Evolutionary conservation across 306 rosid genomes (phyloP), one percentile per base, ranked within the genome.

Genomic region (Glycine soja): DNA sequence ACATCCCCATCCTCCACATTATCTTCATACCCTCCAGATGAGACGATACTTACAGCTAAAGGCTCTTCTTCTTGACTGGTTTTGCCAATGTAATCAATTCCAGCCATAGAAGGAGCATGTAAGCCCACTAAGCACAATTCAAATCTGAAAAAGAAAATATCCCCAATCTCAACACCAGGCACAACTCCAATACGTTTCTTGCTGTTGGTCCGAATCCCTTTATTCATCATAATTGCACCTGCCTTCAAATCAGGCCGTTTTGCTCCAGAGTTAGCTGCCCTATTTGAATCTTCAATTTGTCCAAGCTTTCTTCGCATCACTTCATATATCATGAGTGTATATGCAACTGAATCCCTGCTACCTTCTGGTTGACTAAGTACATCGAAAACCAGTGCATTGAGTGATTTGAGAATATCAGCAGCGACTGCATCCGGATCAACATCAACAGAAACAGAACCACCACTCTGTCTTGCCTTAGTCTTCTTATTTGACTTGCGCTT

Each of bases 1-100:
- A 90, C 90, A 82, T 91, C 93, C 14, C 92, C 88, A 76, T 90
- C 97, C 59, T 91, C 95, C 3, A 77, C 83, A 74, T 87, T 71
- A 84, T 94, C 98, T 73, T 91, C 98, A 77, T 94, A 92, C 34
- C 97, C 98, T 70, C 98, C 97, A 12, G 98, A 92, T 3, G 98
- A 91, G 58, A 94, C 97, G 82, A 94, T 91, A 88, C 98, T 94
- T 51, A 92, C 92, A 67, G 98, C 98, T 34, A 94, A 78, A 4
- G 97, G 93, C 85, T 94, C 97, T 61, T 94, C 98, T 51, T 90
- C 95, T 71, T 83, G 78, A 82, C 87, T 88, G 73, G 64, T 63
- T 85, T 90, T 94, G 85, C 88, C 82, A 88, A 94, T 4, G 75
- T 92, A 94, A 91, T 94, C 98, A 58, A 94, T 94, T 66, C 97